A percentile compares a stretch with the other conserved stretches of the same genome.
phyloP scores from a whole-genome alignment of 352 stramenopile species.

The Globisporangium nagaii region DNA sequence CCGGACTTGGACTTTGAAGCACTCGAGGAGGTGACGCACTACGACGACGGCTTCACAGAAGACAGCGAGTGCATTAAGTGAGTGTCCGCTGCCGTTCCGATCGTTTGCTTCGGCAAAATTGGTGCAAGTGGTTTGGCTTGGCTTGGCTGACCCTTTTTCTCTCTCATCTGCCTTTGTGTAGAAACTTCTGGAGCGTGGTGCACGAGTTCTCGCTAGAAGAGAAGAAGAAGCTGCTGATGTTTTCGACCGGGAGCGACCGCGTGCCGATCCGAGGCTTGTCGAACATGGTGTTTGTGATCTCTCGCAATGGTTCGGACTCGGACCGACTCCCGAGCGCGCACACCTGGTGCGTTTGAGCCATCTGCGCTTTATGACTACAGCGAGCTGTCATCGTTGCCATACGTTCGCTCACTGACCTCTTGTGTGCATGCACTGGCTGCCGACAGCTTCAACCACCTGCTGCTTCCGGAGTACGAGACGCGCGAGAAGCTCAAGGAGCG shows the following conservation, averaged over 20 bases:
- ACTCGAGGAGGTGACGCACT: slow-evolving; percentile 64
- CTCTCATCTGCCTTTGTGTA: slow-evolving; percentile 8
- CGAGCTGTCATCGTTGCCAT: too few relatives aligned
- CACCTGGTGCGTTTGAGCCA: slow-evolving; percentile 54
- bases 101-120: too few relatives aligned
- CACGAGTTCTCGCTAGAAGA: slow-evolving; percentile 71
- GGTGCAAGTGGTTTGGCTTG: neutral
- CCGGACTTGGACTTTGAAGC: slow-evolving; percentile 75
- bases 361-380: neutral
- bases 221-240: slow-evolving; percentile 84
- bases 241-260: slow-evolving; percentile 82
- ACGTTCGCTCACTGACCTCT: neutral
- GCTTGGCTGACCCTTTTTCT: neutral
- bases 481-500: slow-evolving; percentile 77
- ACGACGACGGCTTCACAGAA: slow-evolving; percentile 71
- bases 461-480: slow-evolving; percentile 77
- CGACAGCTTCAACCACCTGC: slow-evolving; percentile 81
- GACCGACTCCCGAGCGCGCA: slow-evolving; percentile 80
- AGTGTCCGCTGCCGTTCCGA: too few relatives aligned
- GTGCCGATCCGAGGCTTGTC: slow-evolving; percentile 78
- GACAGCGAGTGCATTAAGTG: slow-evolving; percentile 59
- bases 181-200: slow-evolving; percentile 81
- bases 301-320: slow-evolving; percentile 74
- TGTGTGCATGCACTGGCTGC: slow-evolving; percentile 5
- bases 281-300: slow-evolving; percentile 82